Base-by-base conservation (phyloP, 371 early-diverging fungal species). In the Rhizomucor pusillus region DNA sequence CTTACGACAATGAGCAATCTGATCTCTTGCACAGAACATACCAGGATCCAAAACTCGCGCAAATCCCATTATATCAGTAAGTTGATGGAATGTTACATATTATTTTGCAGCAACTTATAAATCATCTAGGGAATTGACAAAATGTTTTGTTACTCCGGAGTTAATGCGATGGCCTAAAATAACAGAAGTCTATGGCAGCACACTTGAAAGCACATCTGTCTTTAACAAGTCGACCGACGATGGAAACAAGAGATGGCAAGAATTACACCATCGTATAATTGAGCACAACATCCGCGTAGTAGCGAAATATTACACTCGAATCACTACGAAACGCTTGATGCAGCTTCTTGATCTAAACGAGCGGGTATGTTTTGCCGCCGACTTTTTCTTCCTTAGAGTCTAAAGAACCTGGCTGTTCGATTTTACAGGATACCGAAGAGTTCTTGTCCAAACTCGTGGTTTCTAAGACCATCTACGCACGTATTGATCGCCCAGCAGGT, bases 271-370 rank as follows among this genome's bases (percentile, higher is more conserved):
- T 57, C 88, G 99, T 20, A 94, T 96, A 6, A 90, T 94, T 57
- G 99, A 98, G 66, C 99, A 97, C 87, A 98, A 98, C 67, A 90
- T 97, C 59, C 92, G 97, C 10, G 96, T 98, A 3, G 82, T 97
- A 60, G 92, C 95, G 41, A 90, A 91, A 67, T 97, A 96, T 70
- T 98, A 98, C 69, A 89, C 89, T 19, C 86, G 93, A 35, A 90
- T 97, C 45, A 83, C 91, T 7, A 83, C 87, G 39, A 82, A 84
- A 69, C 84, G 76, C 50, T 62, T 75, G 53, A 71, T 72, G 25
- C 76, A 74, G 48, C 56, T 76, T 13, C 56, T 75, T 45, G 79
- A 79, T 61, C 54, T 75, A 60, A 75, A 63, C 20, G 74, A 75
- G 48, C 69, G 69, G 56, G 65, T 61, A 63, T 33, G 43, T 29